Evolutionary conservation across 768 basidiomycete species (phyloP), one percentile per base, ranked within the genome.

Genomic region (Trametes sanguinea): DNA sequence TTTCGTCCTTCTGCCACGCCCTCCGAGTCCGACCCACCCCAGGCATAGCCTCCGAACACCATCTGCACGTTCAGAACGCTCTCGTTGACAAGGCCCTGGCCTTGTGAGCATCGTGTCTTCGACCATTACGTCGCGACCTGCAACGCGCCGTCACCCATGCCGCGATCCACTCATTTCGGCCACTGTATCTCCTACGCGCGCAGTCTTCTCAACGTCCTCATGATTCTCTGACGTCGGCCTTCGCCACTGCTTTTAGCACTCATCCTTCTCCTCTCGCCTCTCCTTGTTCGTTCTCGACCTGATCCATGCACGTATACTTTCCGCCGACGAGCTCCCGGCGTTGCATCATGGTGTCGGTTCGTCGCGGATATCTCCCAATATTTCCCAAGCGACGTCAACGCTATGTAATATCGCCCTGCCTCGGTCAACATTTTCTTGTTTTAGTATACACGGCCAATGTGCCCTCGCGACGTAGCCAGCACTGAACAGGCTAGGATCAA

Each of bases 131-230:
- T 59, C 42, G 57, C 6, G 29, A 32, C n/a, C 37, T 17, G 48
- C 57, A 57, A 59, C 48, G 50, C 42, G 42, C 22, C 17, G 4
- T 51, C 32, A n/a, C 32, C 22, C 30, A 30, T 51, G 40, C 48
- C n/a, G 40, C 57, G 40, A 33, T 37, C 57, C 33, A 48, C 48
- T 52, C 57, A 59, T 59, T 45, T 51, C 57, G 57, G 57, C 57
- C 57, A 35, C 43, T 33, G 40, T 59, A 51, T 51, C 50, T 51
- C 48, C 57, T 51, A 6, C 50, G 45, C 54, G 14, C 54, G 11
- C 32, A 13, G 5, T 14, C 57, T 59, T 59, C 57, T 45, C 30
- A 59, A 59, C 57, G 50, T 47, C 50, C 57, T 51, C 57, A 45
- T 59, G 55, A 51, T 59, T 43, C 37, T 59, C 57, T 51, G 57